A percentile compares a stretch with the other conserved stretches of the same genome.
Conservation (phyloP, 306 rosid species). For the Dryas alaskensis region DNA sequence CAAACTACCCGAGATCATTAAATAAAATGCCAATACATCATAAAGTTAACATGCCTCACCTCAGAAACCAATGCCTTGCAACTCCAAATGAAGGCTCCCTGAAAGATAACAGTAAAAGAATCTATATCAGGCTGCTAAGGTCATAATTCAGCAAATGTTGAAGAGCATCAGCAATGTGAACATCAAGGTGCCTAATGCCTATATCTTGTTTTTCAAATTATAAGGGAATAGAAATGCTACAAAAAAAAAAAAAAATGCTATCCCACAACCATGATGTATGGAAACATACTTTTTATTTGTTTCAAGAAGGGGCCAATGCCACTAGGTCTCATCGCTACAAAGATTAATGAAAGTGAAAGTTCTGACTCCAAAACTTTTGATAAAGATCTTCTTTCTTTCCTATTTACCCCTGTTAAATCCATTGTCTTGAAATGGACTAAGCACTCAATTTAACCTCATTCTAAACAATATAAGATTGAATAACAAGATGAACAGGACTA, state of each 20-base stretch:
- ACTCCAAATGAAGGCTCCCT: conserved; percentile 98
- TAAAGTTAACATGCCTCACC: conserved; percentile 48
- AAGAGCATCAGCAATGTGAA: background rate
- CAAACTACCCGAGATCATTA: background rate
- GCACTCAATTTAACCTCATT: background rate
- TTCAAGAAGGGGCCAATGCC: background rate
- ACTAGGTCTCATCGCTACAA: background rate
- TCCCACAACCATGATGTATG: background rate
- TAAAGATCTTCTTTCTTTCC: background rate
- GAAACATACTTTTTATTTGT: background rate
- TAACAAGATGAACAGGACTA: background rate
- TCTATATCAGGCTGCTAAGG: background rate
- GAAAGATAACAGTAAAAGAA: conserved; percentile 25
- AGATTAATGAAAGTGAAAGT: background rate
- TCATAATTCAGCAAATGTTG: background rate
- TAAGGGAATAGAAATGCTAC: background rate
- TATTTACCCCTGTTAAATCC: background rate
- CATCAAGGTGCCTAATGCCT: background rate
- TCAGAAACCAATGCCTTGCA: conserved; percentile 81
- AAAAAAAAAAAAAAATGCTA: background rate
- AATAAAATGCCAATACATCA: conserved; percentile 1
- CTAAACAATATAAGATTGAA: background rate
- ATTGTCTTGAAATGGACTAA: background rate
- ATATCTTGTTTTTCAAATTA: background rate
- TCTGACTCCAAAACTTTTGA: background rate